Percentiles rank a stretch among this genome's conserved stretches.
phyloP scores from a whole-genome alignment of 371 early-diverging fungal species.

The Amoeboaphelidium occidentale region DNA sequence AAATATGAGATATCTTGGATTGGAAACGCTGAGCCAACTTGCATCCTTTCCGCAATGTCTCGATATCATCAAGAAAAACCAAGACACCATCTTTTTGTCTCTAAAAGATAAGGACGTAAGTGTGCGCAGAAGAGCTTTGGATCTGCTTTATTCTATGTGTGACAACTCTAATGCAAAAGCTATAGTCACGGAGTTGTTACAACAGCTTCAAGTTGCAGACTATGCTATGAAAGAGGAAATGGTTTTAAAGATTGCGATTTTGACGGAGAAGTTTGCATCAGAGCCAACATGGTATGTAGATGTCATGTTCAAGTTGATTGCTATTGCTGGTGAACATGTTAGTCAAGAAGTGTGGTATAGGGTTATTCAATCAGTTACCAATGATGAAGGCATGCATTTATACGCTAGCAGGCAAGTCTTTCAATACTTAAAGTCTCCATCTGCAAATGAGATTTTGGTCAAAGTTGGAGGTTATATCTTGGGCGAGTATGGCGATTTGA shows the following conservation, averaged over 20 bases:
- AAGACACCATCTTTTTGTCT: slow-evolving; percentile 63
- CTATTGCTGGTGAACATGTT: slow-evolving; percentile 81
- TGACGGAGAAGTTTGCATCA: slow-evolving; percentile 87
- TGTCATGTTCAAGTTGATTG: slow-evolving; percentile 75
- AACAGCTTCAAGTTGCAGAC: slow-evolving; percentile 64
- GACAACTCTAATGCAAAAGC: slow-evolving; percentile 56
- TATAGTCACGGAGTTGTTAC: slow-evolving; percentile 68
- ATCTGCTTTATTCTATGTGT: slow-evolving; percentile 88
- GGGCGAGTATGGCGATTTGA: slow-evolving; percentile 86
- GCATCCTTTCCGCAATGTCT: slow-evolving; percentile 62
- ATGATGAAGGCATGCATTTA: slow-evolving; percentile 73
- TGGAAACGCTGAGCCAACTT: slow-evolving; percentile 90
- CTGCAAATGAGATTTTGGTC: slow-evolving; percentile 74
- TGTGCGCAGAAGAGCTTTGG: slow-evolving; percentile 80
- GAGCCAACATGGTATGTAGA: slow-evolving; percentile 95
- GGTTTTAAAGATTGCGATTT: slow-evolving; percentile 89
- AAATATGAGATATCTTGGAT: slow-evolving; percentile 73
- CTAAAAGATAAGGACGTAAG: slow-evolving; percentile 85
- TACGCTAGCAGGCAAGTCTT: slow-evolving; percentile 71
- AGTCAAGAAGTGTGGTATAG: slow-evolving; percentile 92
- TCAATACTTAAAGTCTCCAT: slow-evolving; percentile 44
- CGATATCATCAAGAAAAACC: slow-evolving; percentile 55
- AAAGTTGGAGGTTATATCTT: slow-evolving; percentile 86
- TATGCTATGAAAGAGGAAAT: slow-evolving; percentile 78
- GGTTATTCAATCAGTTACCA: slow-evolving; percentile 77